Conservation (phyloP, 352 stramenopile genomes). For the Pythium utonaiense region DNA sequence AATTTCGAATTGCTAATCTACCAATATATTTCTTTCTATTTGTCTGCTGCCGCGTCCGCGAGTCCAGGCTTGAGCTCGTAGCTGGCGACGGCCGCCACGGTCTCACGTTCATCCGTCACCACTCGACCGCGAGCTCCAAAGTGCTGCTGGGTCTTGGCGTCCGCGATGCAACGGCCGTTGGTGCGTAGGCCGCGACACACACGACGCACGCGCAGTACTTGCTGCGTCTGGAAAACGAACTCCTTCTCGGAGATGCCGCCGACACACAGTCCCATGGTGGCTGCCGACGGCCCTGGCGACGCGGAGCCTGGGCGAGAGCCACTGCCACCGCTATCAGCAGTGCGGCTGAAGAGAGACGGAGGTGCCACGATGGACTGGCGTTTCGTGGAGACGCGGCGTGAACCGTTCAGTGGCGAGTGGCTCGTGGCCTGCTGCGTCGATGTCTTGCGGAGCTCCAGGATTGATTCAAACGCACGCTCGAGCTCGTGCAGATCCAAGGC, state of each 20-base stretch:
- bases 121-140: slow-evolving; percentile 16
- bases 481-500: slow-evolving; percentile 42
- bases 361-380: slow-evolving; percentile 9
- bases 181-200: slow-evolving; percentile 47
- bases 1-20: slow-evolving; percentile 5
- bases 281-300: neutral
- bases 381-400: slow-evolving; percentile 6
- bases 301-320: slow-evolving; percentile 10
- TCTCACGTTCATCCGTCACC: neutral
- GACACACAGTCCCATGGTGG: slow-evolving; percentile 13
- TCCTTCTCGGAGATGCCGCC: slow-evolving; percentile 57
- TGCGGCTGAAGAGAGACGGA: neutral
- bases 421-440: neutral
- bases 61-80: slow-evolving; percentile 38
- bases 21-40: neutral
- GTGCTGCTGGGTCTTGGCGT: neutral
- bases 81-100: slow-evolving; percentile 18
- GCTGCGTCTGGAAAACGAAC: slow-evolving; percentile 53
- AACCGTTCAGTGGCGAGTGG: neutral
- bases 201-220: slow-evolving; percentile 41
- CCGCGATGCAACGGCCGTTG: slow-evolving; percentile 31
- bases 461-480: slow-evolving; percentile 26
- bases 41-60: neutral
- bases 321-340: neutral
- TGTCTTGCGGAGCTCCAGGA: slow-evolving; percentile 31